phyloP scores from a whole-genome alignment of 345 rosid species.

The Noccaea bulbosa region DNA sequence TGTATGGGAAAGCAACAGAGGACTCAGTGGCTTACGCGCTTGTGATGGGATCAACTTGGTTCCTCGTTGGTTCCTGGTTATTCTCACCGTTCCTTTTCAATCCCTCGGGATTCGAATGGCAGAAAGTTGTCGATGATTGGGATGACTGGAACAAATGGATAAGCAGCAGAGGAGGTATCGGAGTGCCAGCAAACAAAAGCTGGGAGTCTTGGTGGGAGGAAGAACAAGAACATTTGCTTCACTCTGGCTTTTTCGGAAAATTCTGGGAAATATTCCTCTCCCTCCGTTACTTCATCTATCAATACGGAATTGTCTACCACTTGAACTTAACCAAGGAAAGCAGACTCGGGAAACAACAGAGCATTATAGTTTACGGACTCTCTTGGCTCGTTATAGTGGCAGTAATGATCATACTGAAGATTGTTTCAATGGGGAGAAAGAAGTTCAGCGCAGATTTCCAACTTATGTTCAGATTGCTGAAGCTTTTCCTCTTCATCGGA shows the following conservation, averaged over 20 bases:
- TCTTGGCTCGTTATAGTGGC: conserved; percentile 95
- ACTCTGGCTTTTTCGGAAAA: conserved; percentile 73
- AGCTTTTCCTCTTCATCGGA: conserved; percentile 74
- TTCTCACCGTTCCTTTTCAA: conserved; percentile 91
- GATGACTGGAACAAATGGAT: conserved; percentile 99
- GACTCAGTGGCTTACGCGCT: conserved; percentile 47
- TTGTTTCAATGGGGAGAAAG: conserved; percentile 93
- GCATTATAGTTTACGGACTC: conserved; percentile 79
- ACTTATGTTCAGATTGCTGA: conserved; percentile 90
- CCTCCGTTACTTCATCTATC: conserved; percentile 76
- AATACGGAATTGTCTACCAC: conserved; percentile 89
- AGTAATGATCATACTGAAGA: conserved; percentile 77
- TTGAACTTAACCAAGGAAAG: conserved; percentile 62
- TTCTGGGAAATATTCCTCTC: conserved; percentile 79
- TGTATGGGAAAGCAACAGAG: conserved; percentile 62
- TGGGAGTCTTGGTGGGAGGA: conserved; percentile 99
- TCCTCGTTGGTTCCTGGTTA: conserved; percentile 81
- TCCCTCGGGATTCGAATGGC: conserved; percentile 98
- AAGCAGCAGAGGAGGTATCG: conserved; percentile 87
- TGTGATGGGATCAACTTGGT: conserved; percentile 85
- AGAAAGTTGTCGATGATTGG: conserved; percentile 96
- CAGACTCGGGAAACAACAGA: conserved; percentile 58
- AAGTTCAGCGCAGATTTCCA: conserved; percentile 97
- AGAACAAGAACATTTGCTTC: conserved; percentile 86
- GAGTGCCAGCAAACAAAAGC: conserved; percentile 90